phyloP scores from a whole-genome alignment of 345 rosid species.

The Gossypium rotundifolium region DNA sequence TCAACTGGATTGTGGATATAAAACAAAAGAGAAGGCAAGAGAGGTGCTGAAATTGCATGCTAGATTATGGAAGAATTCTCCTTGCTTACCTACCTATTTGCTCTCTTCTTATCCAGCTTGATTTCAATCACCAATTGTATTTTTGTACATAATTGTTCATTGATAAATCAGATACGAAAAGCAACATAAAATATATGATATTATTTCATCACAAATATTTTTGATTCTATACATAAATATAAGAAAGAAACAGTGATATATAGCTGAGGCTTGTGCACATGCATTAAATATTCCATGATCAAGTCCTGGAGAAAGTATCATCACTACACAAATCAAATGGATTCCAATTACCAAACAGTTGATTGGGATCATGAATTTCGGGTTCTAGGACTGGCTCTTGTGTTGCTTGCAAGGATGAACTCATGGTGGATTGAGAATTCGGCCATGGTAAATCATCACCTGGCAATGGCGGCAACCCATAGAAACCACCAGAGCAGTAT shows the following conservation, averaged over 20 bases:
- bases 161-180: not conserved
- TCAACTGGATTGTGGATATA: constrained; percentile 41
- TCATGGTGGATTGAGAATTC: constrained; percentile 14
- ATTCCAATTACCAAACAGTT: constrained; percentile 33
- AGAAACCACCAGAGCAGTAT: constrained; percentile 13
- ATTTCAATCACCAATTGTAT: not conserved
- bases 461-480: constrained; percentile 40
- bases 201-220: not conserved
- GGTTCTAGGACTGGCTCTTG: constrained; percentile 23
- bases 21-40: constrained; percentile 52
- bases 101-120: constrained; percentile 35
- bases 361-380: constrained; percentile 28
- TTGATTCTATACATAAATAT: not conserved
- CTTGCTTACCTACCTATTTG: constrained; percentile 40
- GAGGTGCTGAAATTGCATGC: constrained; percentile 66
- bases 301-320: constrained; percentile 29
- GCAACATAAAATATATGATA: not conserved
- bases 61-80: constrained; percentile 56
- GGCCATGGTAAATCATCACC: constrained; percentile 34
- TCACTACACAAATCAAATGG: constrained; percentile 33
- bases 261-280: not conserved
- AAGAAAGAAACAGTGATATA: not conserved
- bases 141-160: not conserved
- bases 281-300: not conserved
- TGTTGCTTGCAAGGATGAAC: constrained; percentile 18